Conservation (phyloP, 2,329 filamentous ascomycete genomes). For the Davidsoniella eucalypti region DNA sequence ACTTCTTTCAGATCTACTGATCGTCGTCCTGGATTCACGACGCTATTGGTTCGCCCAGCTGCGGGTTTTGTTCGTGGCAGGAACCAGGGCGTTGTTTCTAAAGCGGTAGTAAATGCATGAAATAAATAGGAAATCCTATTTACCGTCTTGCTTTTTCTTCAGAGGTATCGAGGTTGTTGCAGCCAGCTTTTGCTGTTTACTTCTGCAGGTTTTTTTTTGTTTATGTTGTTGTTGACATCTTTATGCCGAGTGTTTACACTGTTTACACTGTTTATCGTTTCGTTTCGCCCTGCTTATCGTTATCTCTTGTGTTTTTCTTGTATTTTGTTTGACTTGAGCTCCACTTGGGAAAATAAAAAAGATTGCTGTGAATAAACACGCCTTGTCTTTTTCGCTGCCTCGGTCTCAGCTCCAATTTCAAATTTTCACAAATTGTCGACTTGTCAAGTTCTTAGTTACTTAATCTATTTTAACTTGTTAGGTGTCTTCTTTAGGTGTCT, state of each 20-base stretch:
- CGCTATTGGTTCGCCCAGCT: no score
- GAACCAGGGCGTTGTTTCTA: no score
- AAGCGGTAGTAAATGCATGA: no score
- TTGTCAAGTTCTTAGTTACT: background rate
- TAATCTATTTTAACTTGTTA: background rate
- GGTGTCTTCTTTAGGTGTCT: background rate
- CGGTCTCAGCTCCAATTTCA: no score
- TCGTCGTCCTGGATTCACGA: no score
- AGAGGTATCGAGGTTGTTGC: no score
- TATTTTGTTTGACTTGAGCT: background rate
- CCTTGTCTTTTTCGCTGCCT: background rate
- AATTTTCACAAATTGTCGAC: background rate
- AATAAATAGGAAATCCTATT: no score
- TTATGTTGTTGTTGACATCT: background rate
- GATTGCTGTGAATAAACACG: background rate
- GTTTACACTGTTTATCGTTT: background rate
- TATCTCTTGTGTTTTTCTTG: conserved; percentile 1
- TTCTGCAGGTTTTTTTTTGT: background rate
- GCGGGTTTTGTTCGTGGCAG: no score
- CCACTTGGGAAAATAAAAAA: no score
- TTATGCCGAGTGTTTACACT: background rate
- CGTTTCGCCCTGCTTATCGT: background rate
- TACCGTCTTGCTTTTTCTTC: no score
- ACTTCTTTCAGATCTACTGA: no score
- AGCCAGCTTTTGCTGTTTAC: background rate